These are phyloP conservation scores for Hydnomerulius pinastri DNA, from an alignment of 768 basidiomycete genomes.

Conservation along the genomic window DNA sequence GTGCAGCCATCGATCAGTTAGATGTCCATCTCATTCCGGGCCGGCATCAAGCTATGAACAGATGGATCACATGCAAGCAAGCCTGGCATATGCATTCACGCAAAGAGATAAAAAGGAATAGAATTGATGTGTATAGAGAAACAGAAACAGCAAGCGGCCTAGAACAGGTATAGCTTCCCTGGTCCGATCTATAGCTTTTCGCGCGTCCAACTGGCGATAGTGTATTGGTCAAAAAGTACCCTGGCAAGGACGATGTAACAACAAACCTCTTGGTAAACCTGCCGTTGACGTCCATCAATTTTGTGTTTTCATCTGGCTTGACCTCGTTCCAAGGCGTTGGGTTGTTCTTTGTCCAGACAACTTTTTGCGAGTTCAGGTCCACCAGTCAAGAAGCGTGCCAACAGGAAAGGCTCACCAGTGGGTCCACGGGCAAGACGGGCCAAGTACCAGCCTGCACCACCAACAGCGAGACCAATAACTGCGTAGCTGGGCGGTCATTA, in stretches of 20 bases:
- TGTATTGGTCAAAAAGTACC: conserved; percentile 8
- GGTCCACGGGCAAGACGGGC: conserved; percentile 62
- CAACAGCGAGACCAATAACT: conserved; percentile 50
- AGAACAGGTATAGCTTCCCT: not conserved
- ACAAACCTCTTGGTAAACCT: conserved; percentile 68
- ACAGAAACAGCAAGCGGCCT: conserved; percentile 9
- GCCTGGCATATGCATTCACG: conserved; percentile 5
- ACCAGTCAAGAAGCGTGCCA: not conserved
- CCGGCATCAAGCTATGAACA: not conserved
- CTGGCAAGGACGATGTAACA: not conserved
- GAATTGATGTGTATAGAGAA: conserved; percentile 24
- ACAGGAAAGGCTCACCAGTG: conserved; percentile 38
- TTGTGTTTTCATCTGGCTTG: conserved; percentile 72
- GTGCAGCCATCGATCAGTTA: not conserved
- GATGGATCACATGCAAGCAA: conserved; percentile 4
- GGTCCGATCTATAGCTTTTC: conserved; percentile 57
- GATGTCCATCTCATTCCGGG: not conserved
- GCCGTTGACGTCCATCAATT: conserved; percentile 68
- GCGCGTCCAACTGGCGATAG: conserved; percentile 63
- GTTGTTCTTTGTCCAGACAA: conserved; percentile 69
- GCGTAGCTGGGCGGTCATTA: conserved; percentile 40
- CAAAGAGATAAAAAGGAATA: conserved; percentile 8
- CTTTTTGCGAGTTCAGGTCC: conserved; percentile 28
- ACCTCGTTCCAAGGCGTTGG: conserved; percentile 89
- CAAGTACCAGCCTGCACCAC: conserved; percentile 70